Percentiles rank a stretch among this genome's conserved stretches.
phyloP scores from a whole-genome alignment of 2,329 filamentous ascomycete genomes.

The Fusarium mangiferae region DNA sequence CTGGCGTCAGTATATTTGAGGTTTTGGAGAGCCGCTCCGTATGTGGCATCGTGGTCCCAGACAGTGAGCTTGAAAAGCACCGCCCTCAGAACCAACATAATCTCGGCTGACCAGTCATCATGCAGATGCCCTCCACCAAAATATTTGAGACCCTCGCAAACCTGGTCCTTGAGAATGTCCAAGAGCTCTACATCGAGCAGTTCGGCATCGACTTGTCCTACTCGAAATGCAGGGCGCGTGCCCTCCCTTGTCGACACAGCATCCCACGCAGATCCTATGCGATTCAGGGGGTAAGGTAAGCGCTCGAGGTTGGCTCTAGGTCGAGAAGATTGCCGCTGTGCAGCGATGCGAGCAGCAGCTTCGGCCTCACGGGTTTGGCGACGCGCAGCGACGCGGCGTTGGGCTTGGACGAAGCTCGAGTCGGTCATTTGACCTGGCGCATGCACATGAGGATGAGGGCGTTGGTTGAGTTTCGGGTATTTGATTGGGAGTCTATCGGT shows the following conservation, averaged over 20 bases:
- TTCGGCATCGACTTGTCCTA: slow-evolving; percentile 96
- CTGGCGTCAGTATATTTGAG: slow-evolving; percentile 90
- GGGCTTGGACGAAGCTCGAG: slow-evolving; percentile 85
- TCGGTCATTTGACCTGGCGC: slow-evolving; percentile 57
- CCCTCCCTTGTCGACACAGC: slow-evolving; percentile 78
- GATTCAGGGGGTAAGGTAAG: slow-evolving; percentile 71
- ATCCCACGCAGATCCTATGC: slow-evolving; percentile 73
- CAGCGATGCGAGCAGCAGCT: slow-evolving; percentile 65
- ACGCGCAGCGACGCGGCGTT: slow-evolving; percentile 85
- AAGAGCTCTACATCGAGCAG: slow-evolving; percentile 93
- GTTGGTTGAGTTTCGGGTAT: background rate
- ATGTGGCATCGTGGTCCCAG: slow-evolving; percentile 96
- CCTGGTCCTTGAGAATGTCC: slow-evolving; percentile 84
- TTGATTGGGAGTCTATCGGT: background rate
- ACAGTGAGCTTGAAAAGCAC: slow-evolving; percentile 93
- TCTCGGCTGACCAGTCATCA: slow-evolving; percentile 90
- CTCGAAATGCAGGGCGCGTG: slow-evolving; percentile 86
- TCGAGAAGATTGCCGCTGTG: slow-evolving; percentile 62
- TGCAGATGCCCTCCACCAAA: slow-evolving; percentile 78
- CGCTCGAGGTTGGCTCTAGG: slow-evolving; percentile 65
- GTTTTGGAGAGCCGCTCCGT: slow-evolving; percentile 92
- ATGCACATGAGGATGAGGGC: slow-evolving; percentile 50
- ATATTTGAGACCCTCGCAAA: slow-evolving; percentile 88
- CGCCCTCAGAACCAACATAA: slow-evolving; percentile 78
- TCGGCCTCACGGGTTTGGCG: slow-evolving; percentile 79